Base-by-base conservation (phyloP, 768 basidiomycete species). In the Auricularia heimuer region DNA sequence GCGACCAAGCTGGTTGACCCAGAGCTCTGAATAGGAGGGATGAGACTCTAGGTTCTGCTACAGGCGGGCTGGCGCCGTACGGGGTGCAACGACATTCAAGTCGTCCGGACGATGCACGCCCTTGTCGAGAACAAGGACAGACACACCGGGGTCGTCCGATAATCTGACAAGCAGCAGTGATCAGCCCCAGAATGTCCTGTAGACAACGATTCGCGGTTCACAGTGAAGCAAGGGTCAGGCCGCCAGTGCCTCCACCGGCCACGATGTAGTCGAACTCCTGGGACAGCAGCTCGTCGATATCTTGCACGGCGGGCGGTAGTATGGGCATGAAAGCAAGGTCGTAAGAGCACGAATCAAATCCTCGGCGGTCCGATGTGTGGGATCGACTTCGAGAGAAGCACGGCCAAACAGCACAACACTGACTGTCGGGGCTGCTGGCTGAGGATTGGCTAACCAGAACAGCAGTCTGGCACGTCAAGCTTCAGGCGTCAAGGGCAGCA, bases 71-170 rank as follows among this genome's bases (percentile, higher is more conserved):
- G 56, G 29, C 21, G 24, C 12, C 56, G 34, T 14, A 60, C 56
- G 29, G 24, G 56, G 56, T 1, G 56, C 24, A 10, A 33, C 14
- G 24, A 60, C 34, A n/a, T 29, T 60, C 29, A 60, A 35, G 56
- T 60, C 56, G 56, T 60, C 56, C 29, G 56, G 56, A 60, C 56
- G 56, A 60, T 60, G 34, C 24, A 29, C 56, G 56, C 56, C 56
- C 14, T 24, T 14, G 56, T 60, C 56, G 14, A 60, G 29, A 14
- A 60, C 56, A 33, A 60, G 56, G 4, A 60, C 56, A 6, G 24
- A 33, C 24, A 60, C 14, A 24, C 16, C 14, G 29, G 56, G 29
- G 24, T 60, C 56, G 56, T 60, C 56, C 11, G 56, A 60, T 34
- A 60, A 35, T 14, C 56, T 60, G 56, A 54, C 56, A 34, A 60